Conservation (phyloP, 768 basidiomycete genomes). For the Termitomyces sp. region DNA sequence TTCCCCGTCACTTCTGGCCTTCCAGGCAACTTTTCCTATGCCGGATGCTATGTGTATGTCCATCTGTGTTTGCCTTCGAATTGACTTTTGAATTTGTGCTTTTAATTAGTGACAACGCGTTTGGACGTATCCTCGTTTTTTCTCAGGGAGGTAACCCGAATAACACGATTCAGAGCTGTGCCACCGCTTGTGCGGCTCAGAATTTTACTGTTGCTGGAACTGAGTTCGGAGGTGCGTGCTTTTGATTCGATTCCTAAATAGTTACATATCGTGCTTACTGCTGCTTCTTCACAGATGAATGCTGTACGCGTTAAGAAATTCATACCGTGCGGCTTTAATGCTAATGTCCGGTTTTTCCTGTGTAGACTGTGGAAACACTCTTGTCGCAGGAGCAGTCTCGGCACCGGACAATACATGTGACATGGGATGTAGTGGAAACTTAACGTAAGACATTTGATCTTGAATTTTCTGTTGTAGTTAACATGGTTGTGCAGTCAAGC, state of each 20-base stretch:
- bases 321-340: background rate
- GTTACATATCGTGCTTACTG: conserved; percentile 4
- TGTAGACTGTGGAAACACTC: conserved; percentile 66
- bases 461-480: conserved; percentile 4
- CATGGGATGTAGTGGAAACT: conserved; percentile 71
- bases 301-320: conserved; percentile 30
- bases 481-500: conserved; percentile 40
- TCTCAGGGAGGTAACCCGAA: conserved; percentile 21
- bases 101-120: conserved; percentile 43
- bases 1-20: conserved; percentile 50
- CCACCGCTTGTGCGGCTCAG: conserved; percentile 48
- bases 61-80: background rate
- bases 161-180: conserved; percentile 62
- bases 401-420: conserved; percentile 54
- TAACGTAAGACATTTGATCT: conserved; percentile 41
- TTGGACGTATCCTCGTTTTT: conserved; percentile 54
- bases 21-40: conserved; percentile 55
- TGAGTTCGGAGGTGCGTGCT: conserved; percentile 56
- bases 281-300: conserved; percentile 28
- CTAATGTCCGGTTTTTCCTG: background rate
- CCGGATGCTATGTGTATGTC: conserved; percentile 62
- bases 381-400: conserved; percentile 56
- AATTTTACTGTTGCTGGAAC: conserved; percentile 67
- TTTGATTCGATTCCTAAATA: background rate
- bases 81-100: background rate